A percentile compares a stretch with the other conserved stretches of the same genome.
Conservation (phyloP, 1,284 basidiomycete species). For the Moesziomyces parantarcticus region DNA sequence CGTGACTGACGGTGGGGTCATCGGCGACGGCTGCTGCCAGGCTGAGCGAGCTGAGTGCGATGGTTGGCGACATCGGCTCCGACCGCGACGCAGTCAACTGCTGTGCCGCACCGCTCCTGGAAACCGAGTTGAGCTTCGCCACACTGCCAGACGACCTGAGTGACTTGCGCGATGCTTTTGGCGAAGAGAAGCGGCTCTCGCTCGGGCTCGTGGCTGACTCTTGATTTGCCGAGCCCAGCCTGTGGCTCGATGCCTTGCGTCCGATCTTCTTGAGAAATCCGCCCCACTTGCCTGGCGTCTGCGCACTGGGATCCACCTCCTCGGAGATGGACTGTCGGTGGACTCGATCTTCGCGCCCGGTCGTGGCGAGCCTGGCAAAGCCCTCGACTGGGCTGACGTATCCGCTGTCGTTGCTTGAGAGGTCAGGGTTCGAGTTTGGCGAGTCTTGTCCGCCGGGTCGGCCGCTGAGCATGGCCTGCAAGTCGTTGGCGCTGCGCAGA, state of each 20-base stretch:
- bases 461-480: constrained; percentile 20
- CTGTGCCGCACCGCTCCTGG: constrained; percentile 9
- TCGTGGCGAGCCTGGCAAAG: constrained; percentile 10
- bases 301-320: constrained; percentile 11
- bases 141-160: constrained; percentile 21
- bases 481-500: constrained; percentile 43
- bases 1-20: neutral
- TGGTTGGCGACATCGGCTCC: constrained; percentile 13
- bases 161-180: constrained; percentile 20
- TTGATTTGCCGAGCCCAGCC: constrained; percentile 13
- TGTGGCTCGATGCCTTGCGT: constrained; percentile 44
- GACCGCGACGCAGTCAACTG: constrained; percentile 26
- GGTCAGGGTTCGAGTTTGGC: constrained; percentile 17
- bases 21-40: constrained; percentile 14
- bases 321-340: constrained; percentile 5
- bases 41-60: constrained; percentile 13
- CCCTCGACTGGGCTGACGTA: constrained; percentile 15
- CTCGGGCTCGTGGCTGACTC: constrained; percentile 19
- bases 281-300: constrained; percentile 40
- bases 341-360: constrained; percentile 16
- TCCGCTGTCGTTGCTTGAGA: constrained; percentile 22
- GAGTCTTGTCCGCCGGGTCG: constrained; percentile 12
- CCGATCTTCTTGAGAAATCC: constrained; percentile 51
- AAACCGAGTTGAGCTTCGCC: constrained; percentile 14
- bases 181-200: constrained; percentile 31